phyloP scores from a whole-genome alignment of 331 rosid species.

The Quercus lobata region DNA sequence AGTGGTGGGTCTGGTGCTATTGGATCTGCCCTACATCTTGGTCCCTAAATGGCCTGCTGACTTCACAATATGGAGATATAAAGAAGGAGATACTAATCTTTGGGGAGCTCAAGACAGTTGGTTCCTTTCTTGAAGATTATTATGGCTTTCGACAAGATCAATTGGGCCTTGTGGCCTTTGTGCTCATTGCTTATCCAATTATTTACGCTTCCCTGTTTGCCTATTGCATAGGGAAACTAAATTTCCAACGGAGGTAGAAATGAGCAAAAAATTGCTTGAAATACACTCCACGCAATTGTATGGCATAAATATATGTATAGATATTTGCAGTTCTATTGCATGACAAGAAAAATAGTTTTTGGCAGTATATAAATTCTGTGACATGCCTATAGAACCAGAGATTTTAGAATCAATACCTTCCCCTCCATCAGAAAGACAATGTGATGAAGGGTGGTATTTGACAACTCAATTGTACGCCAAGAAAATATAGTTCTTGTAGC shows the following conservation, averaged over 20 bases:
- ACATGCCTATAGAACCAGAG: too few relatives aligned
- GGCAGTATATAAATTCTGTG: too few relatives aligned
- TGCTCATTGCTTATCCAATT: constrained; percentile 67
- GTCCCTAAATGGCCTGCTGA: constrained; percentile 73
- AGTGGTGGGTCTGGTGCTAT: constrained; percentile 92
- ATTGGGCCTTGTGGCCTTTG: constrained; percentile 53
- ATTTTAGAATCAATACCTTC: too few relatives aligned
- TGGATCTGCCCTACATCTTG: constrained; percentile 78
- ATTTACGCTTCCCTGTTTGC: constrained; percentile 65
- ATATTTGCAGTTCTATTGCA: too few relatives aligned
- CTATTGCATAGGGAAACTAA: constrained; percentile 70
- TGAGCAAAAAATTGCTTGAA: background rate
- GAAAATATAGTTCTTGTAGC: too few relatives aligned
- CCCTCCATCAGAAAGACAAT: too few relatives aligned
- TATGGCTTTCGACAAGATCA: constrained; percentile 61
- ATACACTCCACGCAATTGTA: too few relatives aligned
- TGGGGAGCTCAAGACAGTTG: constrained; percentile 51
- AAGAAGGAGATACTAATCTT: constrained; percentile 45
- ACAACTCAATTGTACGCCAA: too few relatives aligned
- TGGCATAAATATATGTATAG: too few relatives aligned
- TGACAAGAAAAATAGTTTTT: too few relatives aligned
- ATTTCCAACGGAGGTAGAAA: constrained; percentile 61
- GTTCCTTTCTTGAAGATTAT: constrained; percentile 63
- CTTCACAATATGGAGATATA: constrained; percentile 86
- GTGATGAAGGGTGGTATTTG: too few relatives aligned